A percentile compares a stretch with the other conserved stretches of the same genome.
phyloP scores from a whole-genome alignment of 2,329 filamentous ascomycete species.

The Arthrinium phaeospermum region DNA sequence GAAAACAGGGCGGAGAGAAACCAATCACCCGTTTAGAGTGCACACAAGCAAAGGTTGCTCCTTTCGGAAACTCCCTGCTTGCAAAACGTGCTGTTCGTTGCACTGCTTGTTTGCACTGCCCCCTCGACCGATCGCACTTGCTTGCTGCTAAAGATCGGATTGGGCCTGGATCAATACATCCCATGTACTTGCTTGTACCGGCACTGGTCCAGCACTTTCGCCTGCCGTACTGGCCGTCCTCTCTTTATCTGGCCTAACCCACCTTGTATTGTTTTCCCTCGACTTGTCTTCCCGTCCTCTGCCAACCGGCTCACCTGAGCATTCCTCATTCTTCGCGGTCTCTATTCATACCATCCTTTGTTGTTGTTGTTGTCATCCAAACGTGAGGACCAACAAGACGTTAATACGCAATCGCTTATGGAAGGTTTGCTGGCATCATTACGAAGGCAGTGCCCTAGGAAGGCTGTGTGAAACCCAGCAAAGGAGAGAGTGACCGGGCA shows the following conservation, averaged over 20 bases:
- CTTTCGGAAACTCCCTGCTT: background rate
- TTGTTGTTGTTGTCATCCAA: background rate
- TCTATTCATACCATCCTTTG: background rate
- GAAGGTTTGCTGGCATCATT: conserved; percentile 7
- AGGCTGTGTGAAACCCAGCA: conserved; percentile 3
- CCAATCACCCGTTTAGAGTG: background rate
- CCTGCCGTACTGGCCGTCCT: background rate
- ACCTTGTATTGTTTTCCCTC: background rate
- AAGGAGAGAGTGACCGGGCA: background rate
- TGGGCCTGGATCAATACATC: background rate
- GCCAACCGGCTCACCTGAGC: conserved; percentile 1
- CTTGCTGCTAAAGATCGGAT: conserved; percentile 12
- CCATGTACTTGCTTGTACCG: background rate
- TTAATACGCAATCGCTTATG: conserved; percentile 2
- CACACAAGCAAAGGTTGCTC: background rate
- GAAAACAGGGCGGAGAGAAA: background rate
- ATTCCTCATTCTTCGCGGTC: background rate
- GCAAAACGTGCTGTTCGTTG: background rate
- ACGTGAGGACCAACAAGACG: background rate
- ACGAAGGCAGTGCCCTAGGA: background rate
- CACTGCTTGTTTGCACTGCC: conserved; percentile 4
- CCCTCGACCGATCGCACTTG: conserved; percentile 3
- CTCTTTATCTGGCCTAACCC: background rate
- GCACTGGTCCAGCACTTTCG: background rate
- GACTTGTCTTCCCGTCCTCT: background rate